Evolutionary conservation across 179 eudicot species (phyloP).

Genomic region (Corrigiola litoralis): DNA sequence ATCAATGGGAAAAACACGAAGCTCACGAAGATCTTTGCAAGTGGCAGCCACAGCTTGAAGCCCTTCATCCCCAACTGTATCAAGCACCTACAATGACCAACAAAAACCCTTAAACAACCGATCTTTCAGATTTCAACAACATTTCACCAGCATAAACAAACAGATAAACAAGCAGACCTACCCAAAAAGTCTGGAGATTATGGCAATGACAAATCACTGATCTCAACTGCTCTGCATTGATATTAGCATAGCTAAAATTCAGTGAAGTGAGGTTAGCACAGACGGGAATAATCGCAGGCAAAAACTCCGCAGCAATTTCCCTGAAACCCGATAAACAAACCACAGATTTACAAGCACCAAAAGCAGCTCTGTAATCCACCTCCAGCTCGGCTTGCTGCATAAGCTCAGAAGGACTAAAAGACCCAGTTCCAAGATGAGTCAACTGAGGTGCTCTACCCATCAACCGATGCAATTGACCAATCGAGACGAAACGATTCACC

Average conservation of each 20-base stretch:
- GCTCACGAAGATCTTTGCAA: constrained; percentile 71
- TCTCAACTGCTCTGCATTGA: constrained; percentile 55
- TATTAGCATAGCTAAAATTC: constrained; percentile 73
- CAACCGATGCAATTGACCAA: constrained; percentile 55
- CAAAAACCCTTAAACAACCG: neutral
- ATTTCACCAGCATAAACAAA: neutral
- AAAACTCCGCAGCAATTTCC: constrained; percentile 46
- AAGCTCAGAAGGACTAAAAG: constrained; percentile 51
- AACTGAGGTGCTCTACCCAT: constrained; percentile 70
- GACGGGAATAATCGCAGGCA: constrained; percentile 58
- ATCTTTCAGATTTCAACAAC: neutral
- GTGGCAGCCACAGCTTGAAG: constrained; percentile 75
- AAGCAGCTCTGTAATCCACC: constrained; percentile 56
- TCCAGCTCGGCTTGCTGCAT: constrained; percentile 42
- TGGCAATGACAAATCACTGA: constrained; percentile 59
- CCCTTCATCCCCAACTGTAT: constrained; percentile 82
- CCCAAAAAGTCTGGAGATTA: constrained; percentile 74
- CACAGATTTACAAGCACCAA: constrained; percentile 59
- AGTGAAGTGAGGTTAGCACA: constrained; percentile 72
- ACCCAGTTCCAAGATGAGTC: constrained; percentile 85
- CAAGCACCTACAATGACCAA: constrained; percentile 51
- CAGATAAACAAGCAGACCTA: constrained; percentile 21
- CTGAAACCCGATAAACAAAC: constrained; percentile 73
- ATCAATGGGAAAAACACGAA: constrained; percentile 86
- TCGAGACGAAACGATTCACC: constrained; percentile 48